These are phyloP conservation scores for Nakaseomyces bracarensis DNA, from an alignment of 1,139 yeast genomes.

Conservation along the genomic window DNA sequence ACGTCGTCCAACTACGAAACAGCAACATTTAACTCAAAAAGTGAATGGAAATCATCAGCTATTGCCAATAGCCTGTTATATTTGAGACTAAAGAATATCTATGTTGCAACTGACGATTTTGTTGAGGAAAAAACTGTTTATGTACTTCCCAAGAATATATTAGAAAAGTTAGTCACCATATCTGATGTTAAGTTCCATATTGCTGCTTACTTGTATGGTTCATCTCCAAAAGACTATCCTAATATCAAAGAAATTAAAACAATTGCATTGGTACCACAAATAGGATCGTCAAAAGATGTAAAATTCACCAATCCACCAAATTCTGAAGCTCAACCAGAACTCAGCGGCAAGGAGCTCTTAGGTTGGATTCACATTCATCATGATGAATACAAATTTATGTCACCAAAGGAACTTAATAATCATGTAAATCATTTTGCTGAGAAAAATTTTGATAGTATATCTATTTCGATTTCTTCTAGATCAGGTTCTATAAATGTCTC, in stretches of 20 bases:
- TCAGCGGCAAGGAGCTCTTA: constrained; percentile 48
- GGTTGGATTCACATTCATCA: constrained; percentile 83
- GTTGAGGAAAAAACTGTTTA: constrained; percentile 53
- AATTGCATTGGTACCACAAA: constrained; percentile 79
- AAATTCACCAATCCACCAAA: constrained; percentile 52
- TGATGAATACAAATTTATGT: constrained; percentile 51
- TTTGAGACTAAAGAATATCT: constrained; percentile 68
- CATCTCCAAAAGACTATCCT: constrained; percentile 58
- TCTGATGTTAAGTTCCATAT: constrained; percentile 78
- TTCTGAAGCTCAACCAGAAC: constrained; percentile 29
- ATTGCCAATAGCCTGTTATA: constrained; percentile 68
- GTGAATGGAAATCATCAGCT: constrained; percentile 89
- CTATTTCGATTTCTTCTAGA: constrained; percentile 62
- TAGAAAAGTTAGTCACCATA: constrained; percentile 69
- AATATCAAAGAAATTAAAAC: constrained; percentile 71
- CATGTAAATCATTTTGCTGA: constrained; percentile 40
- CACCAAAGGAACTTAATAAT: constrained; percentile 64
- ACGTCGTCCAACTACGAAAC: constrained; percentile 89
- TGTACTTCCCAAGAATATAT: constrained; percentile 72
- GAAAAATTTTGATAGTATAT: constrained; percentile 38
- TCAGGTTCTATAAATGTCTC: constrained; percentile 80
- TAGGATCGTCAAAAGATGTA: constrained; percentile 63
- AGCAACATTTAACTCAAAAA: constrained; percentile 69
- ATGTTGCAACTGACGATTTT: constrained; percentile 55
- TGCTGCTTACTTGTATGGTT: constrained; percentile 74